Conservation (phyloP, 2,329 filamentous ascomycete species). For the Tolypocladium capitatum region DNA sequence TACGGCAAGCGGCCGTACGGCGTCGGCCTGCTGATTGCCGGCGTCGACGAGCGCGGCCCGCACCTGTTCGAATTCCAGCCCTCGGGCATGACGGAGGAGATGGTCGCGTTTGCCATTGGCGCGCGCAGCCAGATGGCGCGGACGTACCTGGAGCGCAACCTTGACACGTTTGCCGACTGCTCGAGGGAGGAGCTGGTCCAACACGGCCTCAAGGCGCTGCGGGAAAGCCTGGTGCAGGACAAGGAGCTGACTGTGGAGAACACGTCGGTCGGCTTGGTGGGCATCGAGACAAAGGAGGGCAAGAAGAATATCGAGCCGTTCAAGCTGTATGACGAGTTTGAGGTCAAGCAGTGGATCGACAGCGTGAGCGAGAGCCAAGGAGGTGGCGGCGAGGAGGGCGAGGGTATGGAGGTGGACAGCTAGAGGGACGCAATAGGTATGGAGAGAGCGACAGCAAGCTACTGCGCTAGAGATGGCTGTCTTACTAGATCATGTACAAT, state of each 20-base stretch:
- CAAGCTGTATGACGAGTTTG: conserved; percentile 79
- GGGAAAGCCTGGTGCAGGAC: conserved; percentile 92
- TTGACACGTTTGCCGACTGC: conserved; percentile 68
- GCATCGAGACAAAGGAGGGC: conserved; percentile 35
- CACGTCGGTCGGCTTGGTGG: conserved; percentile 80
- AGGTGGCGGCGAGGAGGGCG: conserved; percentile 24
- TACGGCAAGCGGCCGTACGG: conserved; percentile 95
- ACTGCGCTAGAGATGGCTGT: not conserved
- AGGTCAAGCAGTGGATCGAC: conserved; percentile 77
- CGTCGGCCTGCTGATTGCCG: conserved; percentile 82
- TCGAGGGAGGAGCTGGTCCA: conserved; percentile 75
- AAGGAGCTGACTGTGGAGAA: conserved; percentile 97
- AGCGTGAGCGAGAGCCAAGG: conserved; percentile 43
- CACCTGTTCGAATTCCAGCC: conserved; percentile 99
- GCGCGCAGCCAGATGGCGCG: conserved; percentile 94
- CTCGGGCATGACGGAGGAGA: conserved; percentile 90
- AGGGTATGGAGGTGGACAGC: conserved; percentile 22
- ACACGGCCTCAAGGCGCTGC: conserved; percentile 81
- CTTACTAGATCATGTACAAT: conserved; percentile 22
- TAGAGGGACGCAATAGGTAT: conserved; percentile 9
- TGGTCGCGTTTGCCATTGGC: conserved; percentile 90
- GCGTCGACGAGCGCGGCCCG: conserved; percentile 84
- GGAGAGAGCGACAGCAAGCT: not conserved
- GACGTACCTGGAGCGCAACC: conserved; percentile 87
- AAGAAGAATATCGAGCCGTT: conserved; percentile 61